Percentiles rank a stretch among this genome's conserved stretches.
Evolutionary conservation across 2,329 filamentous ascomycete species (phyloP).

Genomic region (Penicillium sp.): DNA sequence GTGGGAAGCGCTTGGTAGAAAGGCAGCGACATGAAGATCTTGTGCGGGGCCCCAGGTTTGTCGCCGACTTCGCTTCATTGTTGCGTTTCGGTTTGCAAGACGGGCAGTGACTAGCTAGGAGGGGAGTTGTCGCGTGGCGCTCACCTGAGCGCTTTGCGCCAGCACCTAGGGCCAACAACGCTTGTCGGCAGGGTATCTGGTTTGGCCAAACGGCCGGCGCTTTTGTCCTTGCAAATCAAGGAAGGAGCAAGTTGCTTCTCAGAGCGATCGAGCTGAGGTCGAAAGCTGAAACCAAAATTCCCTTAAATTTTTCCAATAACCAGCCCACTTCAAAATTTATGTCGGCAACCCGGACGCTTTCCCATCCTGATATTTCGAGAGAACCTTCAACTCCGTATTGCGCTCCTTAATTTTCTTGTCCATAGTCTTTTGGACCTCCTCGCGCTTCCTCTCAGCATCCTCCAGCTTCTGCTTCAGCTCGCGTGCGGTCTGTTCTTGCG

Average conservation of each 20-base stretch:
- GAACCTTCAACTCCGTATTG: slow-evolving; percentile 48
- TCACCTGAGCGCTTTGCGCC: too few relatives aligned
- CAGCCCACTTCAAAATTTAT: slow-evolving; percentile 19
- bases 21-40: too few relatives aligned
- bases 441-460: slow-evolving; percentile 43
- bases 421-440: slow-evolving; percentile 45
- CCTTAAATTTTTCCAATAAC: not conserved
- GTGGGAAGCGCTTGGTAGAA: not conserved
- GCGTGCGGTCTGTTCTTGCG: slow-evolving; percentile 43
- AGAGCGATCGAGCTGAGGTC: not conserved
- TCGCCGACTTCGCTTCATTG: too few relatives aligned
- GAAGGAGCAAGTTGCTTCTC: not conserved
- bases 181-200: too few relatives aligned
- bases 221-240: not conserved
- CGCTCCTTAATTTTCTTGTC: slow-evolving; percentile 50
- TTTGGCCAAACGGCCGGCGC: too few relatives aligned
- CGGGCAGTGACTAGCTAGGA: not conserved
- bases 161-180: too few relatives aligned
- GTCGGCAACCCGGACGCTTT: slow-evolving; percentile 38
- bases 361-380: slow-evolving; percentile 48
- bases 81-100: not conserved
- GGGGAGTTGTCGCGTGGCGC: too few relatives aligned
- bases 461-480: slow-evolving; percentile 45
- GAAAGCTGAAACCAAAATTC: not conserved
- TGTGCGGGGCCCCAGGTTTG: too few relatives aligned